phyloP scores from a whole-genome alignment of 148 eudicot species.

The Persicaria maculosa region DNA sequence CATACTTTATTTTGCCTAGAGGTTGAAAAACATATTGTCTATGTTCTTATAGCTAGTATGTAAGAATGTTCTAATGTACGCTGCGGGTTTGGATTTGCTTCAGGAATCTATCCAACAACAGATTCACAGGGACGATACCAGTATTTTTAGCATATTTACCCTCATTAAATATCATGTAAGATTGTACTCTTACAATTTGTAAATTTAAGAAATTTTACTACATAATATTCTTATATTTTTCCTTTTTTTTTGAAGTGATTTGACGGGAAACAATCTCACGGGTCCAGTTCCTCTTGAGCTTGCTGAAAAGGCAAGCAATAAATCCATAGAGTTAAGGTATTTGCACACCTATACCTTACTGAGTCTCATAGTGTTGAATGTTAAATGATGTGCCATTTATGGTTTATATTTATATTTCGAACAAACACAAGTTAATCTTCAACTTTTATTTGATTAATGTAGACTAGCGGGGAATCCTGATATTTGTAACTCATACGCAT shows the following conservation, averaged over 20 bases:
- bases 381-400: no score
- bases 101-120: constrained; percentile 10
- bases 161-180: no score
- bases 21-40: no score
- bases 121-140: no score
- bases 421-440: no score
- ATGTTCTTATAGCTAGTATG: no score
- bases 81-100: background rate
- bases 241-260: background rate
- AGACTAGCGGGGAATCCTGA: background rate
- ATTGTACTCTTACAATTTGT: no score
- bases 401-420: no score
- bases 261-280: background rate
- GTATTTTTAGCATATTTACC: no score
- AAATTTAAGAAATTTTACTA: no score
- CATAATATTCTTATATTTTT: background rate
- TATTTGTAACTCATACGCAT: background rate
- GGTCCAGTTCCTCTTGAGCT: background rate
- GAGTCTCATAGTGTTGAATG: background rate
- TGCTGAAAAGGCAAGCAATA: constrained; percentile 4
- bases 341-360: no score
- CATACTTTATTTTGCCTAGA: background rate
- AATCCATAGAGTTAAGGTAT: constrained; percentile 1
- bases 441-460: background rate
- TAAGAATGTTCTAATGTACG: background rate